phyloP scores from a whole-genome alignment of 805 yeast species.

The Vanderwaltozyma yarrowii region DNA sequence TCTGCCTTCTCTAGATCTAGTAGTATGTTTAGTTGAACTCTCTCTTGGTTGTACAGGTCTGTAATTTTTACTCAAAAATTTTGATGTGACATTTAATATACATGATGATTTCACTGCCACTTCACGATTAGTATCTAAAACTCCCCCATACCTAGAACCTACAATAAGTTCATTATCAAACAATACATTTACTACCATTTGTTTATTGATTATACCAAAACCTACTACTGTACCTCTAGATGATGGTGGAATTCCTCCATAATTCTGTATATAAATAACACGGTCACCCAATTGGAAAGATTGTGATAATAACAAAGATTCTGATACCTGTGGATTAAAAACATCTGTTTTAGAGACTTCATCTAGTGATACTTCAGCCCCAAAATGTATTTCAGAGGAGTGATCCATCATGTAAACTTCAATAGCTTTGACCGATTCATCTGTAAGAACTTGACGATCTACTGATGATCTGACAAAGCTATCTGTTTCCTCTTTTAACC shows the following conservation, averaged over 20 bases:
- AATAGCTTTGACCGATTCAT: conserved; percentile 50
- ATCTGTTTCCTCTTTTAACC: conserved; percentile 42
- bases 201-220: conserved; percentile 45
- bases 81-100: conserved; percentile 56
- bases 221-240: conserved; percentile 84
- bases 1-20: no score
- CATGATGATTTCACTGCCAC: conserved; percentile 69
- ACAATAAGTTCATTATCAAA: conserved; percentile 78
- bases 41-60: no score
- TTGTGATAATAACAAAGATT: no score
- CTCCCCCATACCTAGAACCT: conserved; percentile 73
- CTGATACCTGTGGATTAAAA: no score
- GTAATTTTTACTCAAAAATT: background rate
- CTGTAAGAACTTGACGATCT: conserved; percentile 68
- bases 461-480: conserved; percentile 54
- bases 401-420: conserved; percentile 48
- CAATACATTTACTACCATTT: conserved; percentile 54
- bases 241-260: conserved; percentile 82
- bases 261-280: conserved; percentile 68
- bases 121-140: conserved; percentile 69
- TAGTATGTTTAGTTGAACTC: no score
- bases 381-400: no score
- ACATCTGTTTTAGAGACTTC: no score
- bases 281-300: conserved; percentile 80
- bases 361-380: no score